A percentile compares a stretch with the other conserved stretches of the same genome.
Evolutionary conservation across 768 basidiomycete genomes (phyloP).

Genomic region (Pholiota conissans): DNA sequence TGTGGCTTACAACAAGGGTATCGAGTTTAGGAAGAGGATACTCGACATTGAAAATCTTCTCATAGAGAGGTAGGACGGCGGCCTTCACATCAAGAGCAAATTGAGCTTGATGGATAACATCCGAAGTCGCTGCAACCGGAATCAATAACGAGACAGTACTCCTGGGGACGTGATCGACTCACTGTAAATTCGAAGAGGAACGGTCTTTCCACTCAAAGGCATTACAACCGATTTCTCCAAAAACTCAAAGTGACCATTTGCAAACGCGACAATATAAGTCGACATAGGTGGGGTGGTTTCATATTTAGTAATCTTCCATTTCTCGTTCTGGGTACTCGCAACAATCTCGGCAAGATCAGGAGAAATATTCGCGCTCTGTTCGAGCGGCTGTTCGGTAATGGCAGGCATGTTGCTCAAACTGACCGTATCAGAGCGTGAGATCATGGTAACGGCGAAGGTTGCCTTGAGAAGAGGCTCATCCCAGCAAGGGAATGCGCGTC

Average conservation of each 20-base stretch:
- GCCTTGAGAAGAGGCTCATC: constrained; percentile 93
- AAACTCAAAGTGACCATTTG: constrained; percentile 76
- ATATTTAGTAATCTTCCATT: constrained; percentile 86
- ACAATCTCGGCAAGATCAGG: constrained; percentile 40
- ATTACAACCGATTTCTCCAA: constrained; percentile 77
- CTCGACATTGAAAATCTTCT: constrained; percentile 88
- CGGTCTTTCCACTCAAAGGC: constrained; percentile 74
- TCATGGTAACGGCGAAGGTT: constrained; percentile 72
- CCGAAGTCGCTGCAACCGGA: constrained; percentile 60
- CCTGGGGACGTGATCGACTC: constrained; percentile 16
- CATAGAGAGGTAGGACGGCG: constrained; percentile 84
- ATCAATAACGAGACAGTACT: constrained; percentile 1
- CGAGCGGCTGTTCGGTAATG: constrained; percentile 53
- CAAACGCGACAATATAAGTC: constrained; percentile 85
- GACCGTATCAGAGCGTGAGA: constrained; percentile 74
- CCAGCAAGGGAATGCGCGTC: constrained; percentile 86
- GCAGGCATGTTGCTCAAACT: constrained; percentile 89
- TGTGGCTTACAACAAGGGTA: constrained; percentile 81
- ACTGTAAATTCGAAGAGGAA: constrained; percentile 88
- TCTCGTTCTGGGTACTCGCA: constrained; percentile 35
- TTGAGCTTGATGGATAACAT: constrained; percentile 80
- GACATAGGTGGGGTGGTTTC: constrained; percentile 84
- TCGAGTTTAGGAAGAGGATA: constrained; percentile 95
- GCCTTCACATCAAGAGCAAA: constrained; percentile 89
- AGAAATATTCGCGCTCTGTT: constrained; percentile 28